Conservation (phyloP, 192 early-diverging fungal genomes). For the Coemansia sp. region DNA sequence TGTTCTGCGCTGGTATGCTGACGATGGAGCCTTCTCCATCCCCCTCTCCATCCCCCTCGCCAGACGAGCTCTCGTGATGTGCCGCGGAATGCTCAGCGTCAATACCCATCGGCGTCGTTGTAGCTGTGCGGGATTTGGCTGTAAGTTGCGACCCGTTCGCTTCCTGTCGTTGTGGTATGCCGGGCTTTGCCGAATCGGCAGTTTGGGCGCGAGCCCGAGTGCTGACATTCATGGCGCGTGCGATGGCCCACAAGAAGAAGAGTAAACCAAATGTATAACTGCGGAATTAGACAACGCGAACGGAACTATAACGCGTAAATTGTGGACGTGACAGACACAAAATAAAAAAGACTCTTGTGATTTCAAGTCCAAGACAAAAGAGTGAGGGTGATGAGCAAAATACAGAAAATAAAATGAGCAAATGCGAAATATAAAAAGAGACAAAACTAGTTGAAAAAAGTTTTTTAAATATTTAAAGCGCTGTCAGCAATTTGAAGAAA, state of each 20-base stretch:
- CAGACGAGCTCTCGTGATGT: constrained; percentile 4
- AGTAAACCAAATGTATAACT: constrained; percentile 4
- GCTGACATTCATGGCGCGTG: constrained; percentile 34
- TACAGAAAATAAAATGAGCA: neutral
- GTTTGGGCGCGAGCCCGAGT: constrained; percentile 35
- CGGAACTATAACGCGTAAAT: constrained; percentile 2
- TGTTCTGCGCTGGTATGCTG: constrained; percentile 43
- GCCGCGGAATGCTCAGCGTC: neutral
- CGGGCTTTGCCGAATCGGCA: constrained; percentile 17
- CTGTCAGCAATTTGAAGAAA: neutral
- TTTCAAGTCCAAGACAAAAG: neutral
- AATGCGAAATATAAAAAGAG: neutral
- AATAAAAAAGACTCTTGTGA: neutral
- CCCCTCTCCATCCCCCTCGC: constrained; percentile 1
- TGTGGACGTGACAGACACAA: neutral
- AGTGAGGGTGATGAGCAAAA: neutral
- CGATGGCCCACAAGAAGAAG: neutral
- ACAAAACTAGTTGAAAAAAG: constrained; percentile 2
- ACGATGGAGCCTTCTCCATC: constrained; percentile 9
- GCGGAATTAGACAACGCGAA: constrained; percentile 4
- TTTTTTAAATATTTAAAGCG: constrained; percentile 4
- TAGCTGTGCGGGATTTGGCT: constrained; percentile 3
- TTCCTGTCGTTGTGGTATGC: neutral
- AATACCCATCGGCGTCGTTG: neutral
- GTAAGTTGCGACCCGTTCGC: neutral